Evolutionary conservation across 352 stramenopile genomes (phyloP).

Genomic region (Globisporangium spinosum): DNA sequence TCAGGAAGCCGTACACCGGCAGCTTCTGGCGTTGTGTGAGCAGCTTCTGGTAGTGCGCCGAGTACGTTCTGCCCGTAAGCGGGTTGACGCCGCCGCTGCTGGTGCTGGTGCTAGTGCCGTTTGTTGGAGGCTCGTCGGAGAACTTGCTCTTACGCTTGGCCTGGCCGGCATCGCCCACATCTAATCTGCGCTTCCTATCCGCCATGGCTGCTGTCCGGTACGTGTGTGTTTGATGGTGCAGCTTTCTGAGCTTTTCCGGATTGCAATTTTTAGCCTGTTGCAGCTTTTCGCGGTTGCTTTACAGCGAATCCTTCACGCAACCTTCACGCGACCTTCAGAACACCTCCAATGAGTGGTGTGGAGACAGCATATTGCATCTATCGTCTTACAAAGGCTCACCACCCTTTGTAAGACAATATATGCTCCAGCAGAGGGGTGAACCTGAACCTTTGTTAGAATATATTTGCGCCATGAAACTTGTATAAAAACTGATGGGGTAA

Average conservation of each 20-base stretch:
- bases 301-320: conserved; percentile 20
- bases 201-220: conserved; percentile 28
- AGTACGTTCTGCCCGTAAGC: conserved; percentile 89
- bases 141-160: conserved; percentile 82
- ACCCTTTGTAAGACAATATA: too few relatives aligned
- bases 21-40: conserved; percentile 93
- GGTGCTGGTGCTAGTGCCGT: neutral
- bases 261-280: conserved; percentile 13
- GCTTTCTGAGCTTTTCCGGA: neutral
- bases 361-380: neutral
- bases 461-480: too few relatives aligned
- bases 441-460: too few relatives aligned
- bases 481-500: too few relatives aligned
- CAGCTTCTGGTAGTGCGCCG: conserved; percentile 90
- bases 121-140: conserved; percentile 47
- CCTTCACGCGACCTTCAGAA: conserved; percentile 19
- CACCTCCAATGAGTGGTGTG: conserved; percentile 13
- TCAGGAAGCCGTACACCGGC: conserved; percentile 95
- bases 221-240: neutral
- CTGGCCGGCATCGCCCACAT: conserved; percentile 44
- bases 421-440: too few relatives aligned
- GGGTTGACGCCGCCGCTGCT: conserved; percentile 69
- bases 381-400: too few relatives aligned
- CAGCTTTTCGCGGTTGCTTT: conserved; percentile 13
- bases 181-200: conserved; percentile 63